Percentiles rank a stretch among this genome's conserved stretches.
Conservation (phyloP, 306 rosid genomes). For the Nissolia schottii region DNA sequence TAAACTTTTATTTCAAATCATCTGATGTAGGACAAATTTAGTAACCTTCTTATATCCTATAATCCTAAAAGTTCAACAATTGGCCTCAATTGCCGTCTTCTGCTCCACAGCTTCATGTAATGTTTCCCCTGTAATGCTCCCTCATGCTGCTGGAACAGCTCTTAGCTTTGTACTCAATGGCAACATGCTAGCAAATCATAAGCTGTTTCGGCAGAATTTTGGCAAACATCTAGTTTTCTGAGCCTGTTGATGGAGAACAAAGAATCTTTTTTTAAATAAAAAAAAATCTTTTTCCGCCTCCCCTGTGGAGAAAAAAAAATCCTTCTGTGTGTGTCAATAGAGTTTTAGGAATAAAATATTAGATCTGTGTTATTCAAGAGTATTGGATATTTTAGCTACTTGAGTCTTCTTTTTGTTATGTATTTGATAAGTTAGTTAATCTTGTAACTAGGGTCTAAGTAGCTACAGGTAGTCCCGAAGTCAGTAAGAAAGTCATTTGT, state of each 20-base stretch:
- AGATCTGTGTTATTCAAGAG: too few species aligned
- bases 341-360: too few species aligned
- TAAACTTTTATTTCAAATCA: background rate
- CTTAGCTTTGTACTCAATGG: slow-evolving; percentile 4
- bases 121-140: slow-evolving; percentile 65
- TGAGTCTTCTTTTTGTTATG: background rate
- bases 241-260: background rate
- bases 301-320: too few species aligned
- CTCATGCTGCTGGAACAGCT: slow-evolving; percentile 45
- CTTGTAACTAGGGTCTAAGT: background rate
- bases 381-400: background rate
- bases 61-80: slow-evolving; percentile 15
- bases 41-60: background rate
- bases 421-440: background rate
- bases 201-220: background rate
- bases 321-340: too few species aligned
- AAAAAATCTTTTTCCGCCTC: too few species aligned
- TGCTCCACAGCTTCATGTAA: slow-evolving; percentile 71
- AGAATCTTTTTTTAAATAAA: too few species aligned
- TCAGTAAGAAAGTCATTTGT: background rate
- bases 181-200: slow-evolving; percentile 6
- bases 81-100: slow-evolving; percentile 62
- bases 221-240: background rate
- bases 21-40: background rate
- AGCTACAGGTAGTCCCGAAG: background rate